Conservation (phyloP, 1,284 basidiomycete species). For the Cryptococcus neoformans region DNA sequence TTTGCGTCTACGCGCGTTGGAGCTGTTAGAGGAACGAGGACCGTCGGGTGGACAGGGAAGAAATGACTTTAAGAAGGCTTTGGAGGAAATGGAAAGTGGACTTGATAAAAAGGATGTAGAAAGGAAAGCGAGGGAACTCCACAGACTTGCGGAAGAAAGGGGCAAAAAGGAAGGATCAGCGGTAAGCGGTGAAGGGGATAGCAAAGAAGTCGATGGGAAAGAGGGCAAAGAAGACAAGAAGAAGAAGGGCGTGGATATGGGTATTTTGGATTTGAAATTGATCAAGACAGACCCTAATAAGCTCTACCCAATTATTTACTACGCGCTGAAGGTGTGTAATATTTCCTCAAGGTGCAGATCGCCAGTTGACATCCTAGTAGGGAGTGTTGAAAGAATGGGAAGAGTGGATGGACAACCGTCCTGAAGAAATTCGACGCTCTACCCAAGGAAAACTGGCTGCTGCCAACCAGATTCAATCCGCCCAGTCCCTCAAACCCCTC, state of each 20-base stretch:
- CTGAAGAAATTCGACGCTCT: constrained; percentile 71
- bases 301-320: constrained; percentile 96
- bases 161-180: constrained; percentile 6
- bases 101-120: constrained; percentile 63
- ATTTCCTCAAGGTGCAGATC: background rate
- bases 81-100: constrained; percentile 81
- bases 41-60: constrained; percentile 42
- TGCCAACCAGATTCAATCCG: constrained; percentile 92
- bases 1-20: constrained; percentile 82
- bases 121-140: constrained; percentile 34
- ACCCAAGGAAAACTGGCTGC: constrained; percentile 91
- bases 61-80: constrained; percentile 91
- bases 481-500: constrained; percentile 93
- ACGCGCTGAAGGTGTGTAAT: constrained; percentile 70
- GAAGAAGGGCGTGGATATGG: constrained; percentile 52
- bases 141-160: constrained; percentile 23
- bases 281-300: constrained; percentile 93
- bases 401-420: constrained; percentile 84
- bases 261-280: constrained; percentile 70
- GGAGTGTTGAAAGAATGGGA: constrained; percentile 93
- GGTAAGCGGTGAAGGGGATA: background rate
- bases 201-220: constrained; percentile 5
- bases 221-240: constrained; percentile 23
- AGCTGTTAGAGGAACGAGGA: constrained; percentile 87
- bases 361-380: constrained; percentile 24